phyloP scores from a whole-genome alignment of 495 filamentous ascomycete genomes.

The Daldinia bambusicola region DNA sequence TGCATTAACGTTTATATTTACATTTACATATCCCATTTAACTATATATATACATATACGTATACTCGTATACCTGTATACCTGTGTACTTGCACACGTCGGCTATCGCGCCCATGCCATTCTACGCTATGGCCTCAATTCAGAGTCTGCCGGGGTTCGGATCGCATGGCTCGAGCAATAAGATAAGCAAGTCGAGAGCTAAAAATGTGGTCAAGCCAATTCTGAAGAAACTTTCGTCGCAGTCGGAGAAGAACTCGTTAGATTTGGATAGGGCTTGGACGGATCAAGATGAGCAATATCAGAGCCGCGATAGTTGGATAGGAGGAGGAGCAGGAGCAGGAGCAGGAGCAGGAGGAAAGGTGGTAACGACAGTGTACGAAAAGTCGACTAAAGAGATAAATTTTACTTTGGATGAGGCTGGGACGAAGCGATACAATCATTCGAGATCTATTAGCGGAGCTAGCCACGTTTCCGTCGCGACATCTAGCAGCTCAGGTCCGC shows the following conservation, averaged over 20 bases:
- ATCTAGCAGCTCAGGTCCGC: slow-evolving; percentile 50
- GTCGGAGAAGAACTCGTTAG: slow-evolving; percentile 64
- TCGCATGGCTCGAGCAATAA: slow-evolving; percentile 48
- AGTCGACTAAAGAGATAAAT: slow-evolving; percentile 34
- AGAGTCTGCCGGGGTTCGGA: slow-evolving; percentile 45
- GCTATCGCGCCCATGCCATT: neutral
- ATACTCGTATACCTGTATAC: slow-evolving; percentile 31
- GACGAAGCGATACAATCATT: slow-evolving; percentile 54
- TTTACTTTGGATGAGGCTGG: slow-evolving; percentile 33
- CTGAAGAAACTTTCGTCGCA: slow-evolving; percentile 62
- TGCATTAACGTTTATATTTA: slow-evolving; percentile 17
- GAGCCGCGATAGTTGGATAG: slow-evolving; percentile 37
- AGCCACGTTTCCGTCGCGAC: slow-evolving; percentile 58
- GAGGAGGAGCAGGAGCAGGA: slow-evolving; percentile 25
- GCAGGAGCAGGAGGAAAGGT: slow-evolving; percentile 16
- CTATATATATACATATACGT: slow-evolving; percentile 9
- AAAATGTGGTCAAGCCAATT: slow-evolving; percentile 63
- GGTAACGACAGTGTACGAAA: slow-evolving; percentile 29
- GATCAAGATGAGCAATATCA: slow-evolving; percentile 57
- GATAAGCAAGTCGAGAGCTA: slow-evolving; percentile 55
- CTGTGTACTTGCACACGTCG: slow-evolving; percentile 1
- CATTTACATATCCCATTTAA: neutral
- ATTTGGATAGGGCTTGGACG: slow-evolving; percentile 62
- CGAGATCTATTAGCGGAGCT: slow-evolving; percentile 62
- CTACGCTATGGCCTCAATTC: slow-evolving; percentile 52